Conservation (phyloP, 352 stramenopile genomes). For the Phytophthora nicotianae region DNA sequence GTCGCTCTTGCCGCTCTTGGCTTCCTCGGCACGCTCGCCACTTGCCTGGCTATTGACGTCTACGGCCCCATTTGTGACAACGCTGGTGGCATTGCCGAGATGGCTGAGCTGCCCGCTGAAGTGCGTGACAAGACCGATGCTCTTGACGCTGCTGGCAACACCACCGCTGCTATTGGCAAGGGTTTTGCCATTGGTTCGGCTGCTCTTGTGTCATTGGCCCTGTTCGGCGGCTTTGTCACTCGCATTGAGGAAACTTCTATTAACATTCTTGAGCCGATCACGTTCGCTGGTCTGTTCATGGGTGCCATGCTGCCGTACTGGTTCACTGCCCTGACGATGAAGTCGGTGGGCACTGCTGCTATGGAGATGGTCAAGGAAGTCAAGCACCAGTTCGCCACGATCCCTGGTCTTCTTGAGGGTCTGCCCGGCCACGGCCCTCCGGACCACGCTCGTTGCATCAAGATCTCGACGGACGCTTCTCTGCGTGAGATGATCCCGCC, state of each 20-base stretch:
- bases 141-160: constrained; percentile 99
- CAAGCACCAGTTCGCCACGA: constrained; percentile 98
- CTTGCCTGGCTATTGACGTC: constrained; percentile 98
- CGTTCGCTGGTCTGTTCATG: constrained; percentile 99
- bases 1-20: constrained; percentile 96
- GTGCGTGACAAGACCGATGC: constrained; percentile 99
- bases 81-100: constrained; percentile 99
- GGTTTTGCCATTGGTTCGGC: constrained; percentile 99
- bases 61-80: constrained; percentile 99
- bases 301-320: constrained; percentile 99
- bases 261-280: constrained; percentile 98
- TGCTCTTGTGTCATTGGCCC: constrained; percentile 97
- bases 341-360: constrained; percentile 97
- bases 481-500: constrained; percentile 99
- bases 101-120: constrained; percentile 96
- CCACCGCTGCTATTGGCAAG: constrained; percentile 99
- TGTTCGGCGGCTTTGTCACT: constrained; percentile 99
- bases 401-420: constrained; percentile 97
- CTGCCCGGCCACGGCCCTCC: constrained; percentile 84
- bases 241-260: constrained; percentile 95
- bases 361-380: constrained; percentile 99
- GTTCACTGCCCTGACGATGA: constrained; percentile 99
- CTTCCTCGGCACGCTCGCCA: constrained; percentile 98
- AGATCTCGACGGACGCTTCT: constrained; percentile 99
- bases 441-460: constrained; percentile 95